Evolutionary conservation across 1,284 basidiomycete genomes (phyloP), one percentile per base, ranked within the genome.

Genomic region (Naganishia albida): DNA sequence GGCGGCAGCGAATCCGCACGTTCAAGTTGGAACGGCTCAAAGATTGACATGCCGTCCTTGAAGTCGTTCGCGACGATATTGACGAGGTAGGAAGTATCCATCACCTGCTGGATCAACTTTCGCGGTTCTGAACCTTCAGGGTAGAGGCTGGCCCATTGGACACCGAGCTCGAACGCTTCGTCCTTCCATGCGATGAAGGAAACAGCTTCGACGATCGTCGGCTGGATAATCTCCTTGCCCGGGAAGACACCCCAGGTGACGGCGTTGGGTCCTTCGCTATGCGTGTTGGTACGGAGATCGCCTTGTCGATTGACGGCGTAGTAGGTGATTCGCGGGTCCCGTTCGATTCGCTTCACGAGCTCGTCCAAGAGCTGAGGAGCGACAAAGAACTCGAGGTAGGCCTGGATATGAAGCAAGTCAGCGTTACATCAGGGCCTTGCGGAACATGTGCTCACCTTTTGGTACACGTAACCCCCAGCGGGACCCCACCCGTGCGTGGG

Each of bases 201-300:
- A 30, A 78, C 88, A 18, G 90, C 89, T 78, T 99, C 96, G 43
- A 99, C 96, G 69, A 99, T 95, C 26, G 96, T 99, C 18, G 95
- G 94, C 79, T 98, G 95, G 60, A 98, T 83, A 73, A 99, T 92
- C 83, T 99, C 96, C 79, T 96, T 95, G 63, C 91, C 91, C 20
- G 96, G 94, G 85, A 98, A 99, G 13, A 97, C 93, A 73, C 96
- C 96, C 96, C 95, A 99, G 0, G 96, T 99, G 60, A 99, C 95
- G 15, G 96, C 96, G 75, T 98, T 99, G 34, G 95, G 94, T 15
- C 93, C 92, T 62, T 97, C 93, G 1, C 88, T 90, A 70, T 92
- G 90, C 23, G 88, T 95, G 83, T 99, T 99, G 64, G 95, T 98
- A 67, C 89, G 85, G 68, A 99, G 83, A 77, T 99, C 94, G 51